Base-by-base conservation (phyloP, 176 grass and related monocot species). In the Oryza punctata region DNA sequence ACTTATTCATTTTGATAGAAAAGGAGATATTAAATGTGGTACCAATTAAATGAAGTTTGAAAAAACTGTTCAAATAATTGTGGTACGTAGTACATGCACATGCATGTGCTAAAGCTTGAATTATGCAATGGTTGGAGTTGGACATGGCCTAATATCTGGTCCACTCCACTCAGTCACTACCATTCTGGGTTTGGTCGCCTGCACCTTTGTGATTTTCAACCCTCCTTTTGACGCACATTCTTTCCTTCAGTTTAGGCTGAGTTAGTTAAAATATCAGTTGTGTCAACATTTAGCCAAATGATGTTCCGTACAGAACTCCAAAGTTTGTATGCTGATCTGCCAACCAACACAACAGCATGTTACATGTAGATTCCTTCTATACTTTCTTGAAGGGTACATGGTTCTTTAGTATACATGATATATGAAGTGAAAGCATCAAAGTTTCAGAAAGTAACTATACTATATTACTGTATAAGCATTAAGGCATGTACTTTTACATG, bases 101-200 rank as follows among this genome's bases (percentile, higher is more conserved):
- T 45, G 27, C 61, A 16, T 50, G 26, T 26, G 44, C 52, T n/a
- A 40, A 40, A 50, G 12, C 33, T 67, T 35, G 63, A 45, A 37
- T 44, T 7, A 37, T 74, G 25, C 32, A 46, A 46, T 60, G 10
- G 78, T 90, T 78, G 46, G 83, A 10, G 78, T 90, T 78, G 46
- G 83, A 66, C 29, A 16, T 37, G 87, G 88, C 88, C 88, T 78
- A 90, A 90, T 63, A 67, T 90, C 82, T 27, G 88, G 83, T 78
- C 88, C 78, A 59, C 73, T 61, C 57, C 57, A 41, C 19, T 15
- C 57, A 41, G 7, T 15, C 5, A 25, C 15, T 5, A 13, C 18
- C 40, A 3, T 78, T 21, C 73, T 72, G 72, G 16, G 70, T 85
- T 85, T 49, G 78, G 78, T 75, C 5, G 15, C 78, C 19, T 27